Evolutionary conservation across 495 filamentous ascomycete genomes (phyloP).

Genomic region (Penicillium atrosanguineum): DNA sequence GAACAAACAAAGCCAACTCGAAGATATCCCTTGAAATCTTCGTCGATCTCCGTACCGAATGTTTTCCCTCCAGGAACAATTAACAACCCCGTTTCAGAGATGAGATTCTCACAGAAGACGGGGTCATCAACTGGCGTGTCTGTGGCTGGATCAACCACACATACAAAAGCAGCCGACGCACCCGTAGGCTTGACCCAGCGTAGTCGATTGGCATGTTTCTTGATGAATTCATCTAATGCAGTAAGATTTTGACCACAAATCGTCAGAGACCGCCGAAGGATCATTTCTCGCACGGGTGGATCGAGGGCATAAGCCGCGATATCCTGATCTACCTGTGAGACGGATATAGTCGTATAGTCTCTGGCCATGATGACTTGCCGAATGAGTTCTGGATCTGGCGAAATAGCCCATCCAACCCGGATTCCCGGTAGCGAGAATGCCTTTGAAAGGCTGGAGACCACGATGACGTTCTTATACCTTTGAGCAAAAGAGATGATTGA

Average conservation of each 20-base stretch:
- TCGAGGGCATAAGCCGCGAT: constrained; percentile 68
- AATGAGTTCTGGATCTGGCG: constrained; percentile 55
- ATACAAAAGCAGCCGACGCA: constrained; percentile 72
- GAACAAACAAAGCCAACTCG: constrained; percentile 63
- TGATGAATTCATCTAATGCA: constrained; percentile 61
- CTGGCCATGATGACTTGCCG: constrained; percentile 56
- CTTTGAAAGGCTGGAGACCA: constrained; percentile 71
- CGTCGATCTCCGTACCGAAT: constrained; percentile 55
- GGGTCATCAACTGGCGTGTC: constrained; percentile 64
- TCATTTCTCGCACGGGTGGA: constrained; percentile 49
- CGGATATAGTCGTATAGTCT: constrained; percentile 78
- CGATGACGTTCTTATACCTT: constrained; percentile 63
- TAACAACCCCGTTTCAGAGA: constrained; percentile 65
- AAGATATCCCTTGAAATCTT: constrained; percentile 69
- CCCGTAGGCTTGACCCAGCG: constrained; percentile 68
- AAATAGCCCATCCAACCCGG: constrained; percentile 73
- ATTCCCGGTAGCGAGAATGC: constrained; percentile 77
- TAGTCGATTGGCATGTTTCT: constrained; percentile 51
- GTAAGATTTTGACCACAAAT: constrained; percentile 64
- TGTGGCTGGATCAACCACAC: constrained; percentile 45
- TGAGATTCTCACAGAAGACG: constrained; percentile 60
- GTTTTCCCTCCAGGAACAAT: constrained; percentile 66
- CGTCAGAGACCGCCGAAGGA: constrained; percentile 60
- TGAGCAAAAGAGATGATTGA: constrained; percentile 61
- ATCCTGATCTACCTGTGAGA: constrained; percentile 71